Conservation (phyloP, 73 alveolate genomes). For the Paraurostyla sp. region DNA sequence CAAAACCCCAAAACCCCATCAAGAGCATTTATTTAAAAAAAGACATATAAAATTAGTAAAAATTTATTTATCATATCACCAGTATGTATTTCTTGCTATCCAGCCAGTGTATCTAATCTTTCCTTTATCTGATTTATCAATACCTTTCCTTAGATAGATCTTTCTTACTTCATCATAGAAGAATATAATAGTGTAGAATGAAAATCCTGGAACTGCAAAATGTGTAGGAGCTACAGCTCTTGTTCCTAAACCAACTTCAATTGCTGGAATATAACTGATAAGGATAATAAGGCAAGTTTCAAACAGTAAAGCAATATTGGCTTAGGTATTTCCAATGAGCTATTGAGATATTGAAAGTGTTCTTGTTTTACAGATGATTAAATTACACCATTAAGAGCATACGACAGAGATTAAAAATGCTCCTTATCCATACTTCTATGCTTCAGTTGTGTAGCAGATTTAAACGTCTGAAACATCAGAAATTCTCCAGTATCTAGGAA, state of each 20-base stretch:
- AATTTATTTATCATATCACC: constrained; percentile 57
- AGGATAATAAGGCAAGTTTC: constrained; percentile 72
- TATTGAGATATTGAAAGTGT: constrained; percentile 71
- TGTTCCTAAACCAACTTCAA: constrained; percentile 80
- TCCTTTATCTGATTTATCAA: constrained; percentile 5
- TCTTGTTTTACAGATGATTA: constrained; percentile 90
- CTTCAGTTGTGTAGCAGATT: constrained; percentile 96
- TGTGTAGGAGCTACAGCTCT: constrained; percentile 82
- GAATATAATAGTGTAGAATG: constrained; percentile 68
- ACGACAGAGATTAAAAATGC: constrained; percentile 92
- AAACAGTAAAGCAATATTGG: constrained; percentile 74
- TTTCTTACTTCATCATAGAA: constrained; percentile 85
- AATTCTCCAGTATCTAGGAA: constrained; percentile 67
- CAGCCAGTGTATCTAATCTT: constrained; percentile 58
- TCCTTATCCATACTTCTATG: constrained; percentile 93
- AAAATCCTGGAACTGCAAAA: constrained; percentile 78
- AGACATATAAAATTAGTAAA: too few species aligned
- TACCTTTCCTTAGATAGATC: constrained; percentile 72
- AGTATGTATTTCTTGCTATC: constrained; percentile 75
- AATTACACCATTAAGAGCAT: constrained; percentile 88
- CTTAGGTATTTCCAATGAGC: constrained; percentile 69
- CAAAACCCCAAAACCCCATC: too few species aligned
- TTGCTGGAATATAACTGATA: constrained; percentile 70
- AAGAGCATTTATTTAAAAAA: too few species aligned
- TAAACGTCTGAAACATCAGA: constrained; percentile 48